Base-by-base conservation (phyloP, 305 asterid species). In the Striga hermonthica region DNA sequence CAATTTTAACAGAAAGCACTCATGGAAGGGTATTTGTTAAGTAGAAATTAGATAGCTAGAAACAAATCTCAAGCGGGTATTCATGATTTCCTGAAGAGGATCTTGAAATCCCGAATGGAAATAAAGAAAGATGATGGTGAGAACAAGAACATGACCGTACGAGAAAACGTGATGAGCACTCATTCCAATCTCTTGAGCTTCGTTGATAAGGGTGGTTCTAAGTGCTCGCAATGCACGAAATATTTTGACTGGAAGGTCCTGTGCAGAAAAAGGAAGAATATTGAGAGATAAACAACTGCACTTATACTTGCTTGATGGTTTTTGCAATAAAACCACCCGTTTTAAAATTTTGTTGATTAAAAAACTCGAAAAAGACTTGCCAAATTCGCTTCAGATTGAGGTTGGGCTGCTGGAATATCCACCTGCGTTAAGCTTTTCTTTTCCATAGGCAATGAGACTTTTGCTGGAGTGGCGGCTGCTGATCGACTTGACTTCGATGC, bases 161-260 rank as follows among this genome's bases (percentile, higher is more conserved):
- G 75, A 79, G 57, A 84, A 93, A 73, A 93, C 77, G 77, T 93
- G 97, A 84, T 93, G 64, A 16, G 91, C 83, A 67, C 7, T 64
- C 72, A 79, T 69, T 59, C 85, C 31, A 22, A 22, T 84, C 0
- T 83, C 95, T 60, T 82, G 96, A 44, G 78, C 83, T 79, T 86
- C 95, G 78, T 72, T 83, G 67, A 78, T 64, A 63, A 93, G 84
- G 74, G 9, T 4, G 60, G 75, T 60, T 73, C 96, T 83, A 68
- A 93, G 99, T 70, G 55, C 13, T 62, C 95, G 85, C 75, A 93
- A 66, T 38, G 89, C 67, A 64, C 71, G 0, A 78, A 72, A 93
- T 65, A 93, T 74, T 72, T 79, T 83, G 41, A 88, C 89, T 7
- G 91, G 73, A 57, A 89, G 88, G 16, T 28, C 10, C 99, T 90